Percentiles rank a stretch among this genome's conserved stretches.
Conservation (phyloP, 73 alveolate species). For the Uronychia setigera region DNA sequence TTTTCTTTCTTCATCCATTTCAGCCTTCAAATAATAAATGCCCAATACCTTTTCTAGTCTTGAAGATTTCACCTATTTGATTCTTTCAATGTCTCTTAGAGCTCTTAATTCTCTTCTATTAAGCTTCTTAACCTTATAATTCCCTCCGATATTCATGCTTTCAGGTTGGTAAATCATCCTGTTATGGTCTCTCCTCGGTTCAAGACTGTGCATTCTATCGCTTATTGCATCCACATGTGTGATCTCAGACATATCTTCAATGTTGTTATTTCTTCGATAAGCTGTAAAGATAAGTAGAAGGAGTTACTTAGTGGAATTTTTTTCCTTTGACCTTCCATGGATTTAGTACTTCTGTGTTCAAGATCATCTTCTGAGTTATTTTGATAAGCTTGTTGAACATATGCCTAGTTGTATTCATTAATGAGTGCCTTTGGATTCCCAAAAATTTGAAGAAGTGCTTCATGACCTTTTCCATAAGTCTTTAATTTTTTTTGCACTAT, state of each 20-base stretch:
- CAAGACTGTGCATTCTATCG: background rate
- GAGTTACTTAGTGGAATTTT: background rate
- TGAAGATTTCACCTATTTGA: conserved; percentile 28
- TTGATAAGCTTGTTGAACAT: conserved; percentile 2
- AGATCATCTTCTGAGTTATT: conserved; percentile 16
- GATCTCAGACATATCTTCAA: background rate
- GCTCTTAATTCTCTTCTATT: conserved; percentile 38
- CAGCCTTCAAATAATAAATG: background rate
- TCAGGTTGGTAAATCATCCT: background rate
- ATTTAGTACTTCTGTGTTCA: conserved; percentile 13
- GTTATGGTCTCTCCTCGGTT: background rate
- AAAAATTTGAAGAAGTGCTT: conserved; percentile 6
- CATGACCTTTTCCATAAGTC: conserved; percentile 4
- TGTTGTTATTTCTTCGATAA: background rate
- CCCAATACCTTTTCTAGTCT: conserved; percentile 12
- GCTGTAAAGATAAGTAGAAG: no score
- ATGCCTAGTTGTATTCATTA: background rate
- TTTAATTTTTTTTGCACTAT: background rate
- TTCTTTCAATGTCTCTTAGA: conserved; percentile 53
- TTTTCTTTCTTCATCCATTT: conserved; percentile 56
- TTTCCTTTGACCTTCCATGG: background rate
- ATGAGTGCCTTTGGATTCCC: conserved; percentile 18
- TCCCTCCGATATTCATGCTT: background rate
- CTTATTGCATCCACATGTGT: background rate
- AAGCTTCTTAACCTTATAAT: background rate